Base-by-base conservation (phyloP, 2,329 filamentous ascomycete genomes). In the Talaromyces sp. region DNA sequence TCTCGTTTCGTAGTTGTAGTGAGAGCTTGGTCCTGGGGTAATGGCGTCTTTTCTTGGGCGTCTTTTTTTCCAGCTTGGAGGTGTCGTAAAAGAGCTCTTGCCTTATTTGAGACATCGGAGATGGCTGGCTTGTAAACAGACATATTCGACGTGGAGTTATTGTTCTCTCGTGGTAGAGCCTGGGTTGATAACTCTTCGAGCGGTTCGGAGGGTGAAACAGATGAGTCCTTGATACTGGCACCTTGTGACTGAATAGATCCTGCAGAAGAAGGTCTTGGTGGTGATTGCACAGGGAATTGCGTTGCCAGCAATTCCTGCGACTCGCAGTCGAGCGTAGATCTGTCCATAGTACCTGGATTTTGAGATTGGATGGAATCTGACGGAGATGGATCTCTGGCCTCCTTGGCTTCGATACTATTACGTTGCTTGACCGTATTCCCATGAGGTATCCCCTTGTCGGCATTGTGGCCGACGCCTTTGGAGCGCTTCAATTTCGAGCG, bases 191-290 rank as follows among this genome's bases (percentile, higher is more conserved):
- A 14, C 14, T 14, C 41, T 32, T 55, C 55, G 7, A 55, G 59
- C 14, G 50, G 54, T 31, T 54, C 35, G 11, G 19, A 53, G 17
- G 32, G 24, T 7, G 46, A 14, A 24, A 41, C 21, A 14, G 50
- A 32, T 27, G 56, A 9, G 9, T 51, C 50, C 21, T 19, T 19
- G 8, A 24, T 21, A 24, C 41, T 32, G 27, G 19, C 56, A n/a
- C 48, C 51, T 46, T 61, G 59, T 32, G 59, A 58, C 21, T 31
- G 21, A 26, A 54, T 46, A 19, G 59, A 58, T 11, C 54, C 51
- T 41, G 38, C 52, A 17, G 56, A 61, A 50, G 56, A 46, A 17
- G 55, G 52, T 11, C 59, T 58, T 46, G 27, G 24, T 24, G 38
- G 24, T 14, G 27, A 32, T 7, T 35, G 29, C 29, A 31, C 26